These are phyloP conservation scores for Leishmania tropica DNA, from an alignment of 208 protist genomes.

Conservation along the genomic window DNA sequence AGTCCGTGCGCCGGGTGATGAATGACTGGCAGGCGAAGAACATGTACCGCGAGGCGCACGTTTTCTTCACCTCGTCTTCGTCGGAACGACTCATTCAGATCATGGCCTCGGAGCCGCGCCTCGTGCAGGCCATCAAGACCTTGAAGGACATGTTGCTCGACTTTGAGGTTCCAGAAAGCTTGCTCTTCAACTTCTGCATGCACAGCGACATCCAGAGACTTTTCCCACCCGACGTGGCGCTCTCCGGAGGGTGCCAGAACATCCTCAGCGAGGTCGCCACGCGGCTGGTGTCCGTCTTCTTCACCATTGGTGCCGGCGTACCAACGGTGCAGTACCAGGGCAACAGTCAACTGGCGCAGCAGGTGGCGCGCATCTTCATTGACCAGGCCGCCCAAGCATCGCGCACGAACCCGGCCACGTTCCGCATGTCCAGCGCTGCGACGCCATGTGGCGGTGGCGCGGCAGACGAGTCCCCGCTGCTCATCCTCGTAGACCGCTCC, in stretches of 20 bases:
- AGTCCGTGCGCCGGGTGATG: slow-evolving; percentile 54
- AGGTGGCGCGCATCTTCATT: slow-evolving; percentile 46
- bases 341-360: slow-evolving; percentile 46
- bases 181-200: slow-evolving; percentile 75
- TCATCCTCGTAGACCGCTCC: slow-evolving; percentile 87
- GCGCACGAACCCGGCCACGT: slow-evolving; percentile 35
- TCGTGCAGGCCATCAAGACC: slow-evolving; percentile 48
- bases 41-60: slow-evolving; percentile 71
- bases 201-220: slow-evolving; percentile 53
- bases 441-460: slow-evolving; percentile 2
- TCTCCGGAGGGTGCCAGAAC: slow-evolving; percentile 40
- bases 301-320: slow-evolving; percentile 55
- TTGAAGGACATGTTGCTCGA: slow-evolving; percentile 77
- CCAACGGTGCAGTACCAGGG: slow-evolving; percentile 73
- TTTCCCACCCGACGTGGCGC: slow-evolving; percentile 37
- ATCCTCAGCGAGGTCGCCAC: slow-evolving; percentile 49
- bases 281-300: slow-evolving; percentile 64
- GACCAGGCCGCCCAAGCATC: slow-evolving; percentile 35
- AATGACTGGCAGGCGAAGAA: slow-evolving; percentile 64
- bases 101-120: slow-evolving; percentile 39
- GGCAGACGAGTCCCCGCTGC: slow-evolving; percentile 37
- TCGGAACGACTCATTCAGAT: slow-evolving; percentile 45
- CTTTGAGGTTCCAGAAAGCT: slow-evolving; percentile 61
- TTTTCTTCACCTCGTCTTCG: slow-evolving; percentile 68
- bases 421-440: slow-evolving; percentile 38